phyloP scores from a whole-genome alignment of 1,139 yeast genomes.

The Diutina sp. region DNA sequence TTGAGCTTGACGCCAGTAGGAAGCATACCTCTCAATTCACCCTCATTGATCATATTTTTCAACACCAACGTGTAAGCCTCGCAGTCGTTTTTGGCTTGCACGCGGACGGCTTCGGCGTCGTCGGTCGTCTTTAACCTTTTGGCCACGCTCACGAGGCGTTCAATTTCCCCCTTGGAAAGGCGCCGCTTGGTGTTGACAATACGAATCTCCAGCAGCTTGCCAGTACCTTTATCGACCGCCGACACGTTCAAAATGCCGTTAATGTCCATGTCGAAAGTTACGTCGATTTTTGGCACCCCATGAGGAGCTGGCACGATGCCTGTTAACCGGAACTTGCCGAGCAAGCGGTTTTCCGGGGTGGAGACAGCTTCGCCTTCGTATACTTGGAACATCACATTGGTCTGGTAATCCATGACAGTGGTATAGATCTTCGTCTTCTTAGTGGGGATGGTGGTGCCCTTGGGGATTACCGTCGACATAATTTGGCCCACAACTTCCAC shows the following conservation, averaged over 20 bases:
- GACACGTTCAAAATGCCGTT: constrained; percentile 91
- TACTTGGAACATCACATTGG: constrained; percentile 91
- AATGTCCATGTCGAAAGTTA: constrained; percentile 88
- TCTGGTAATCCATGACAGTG: constrained; percentile 66
- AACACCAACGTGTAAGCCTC: constrained; percentile 1
- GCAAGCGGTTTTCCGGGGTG: constrained; percentile 88
- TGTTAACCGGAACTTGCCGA: constrained; percentile 90
- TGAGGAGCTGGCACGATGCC: constrained; percentile 98
- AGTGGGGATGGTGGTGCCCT: constrained; percentile 95
- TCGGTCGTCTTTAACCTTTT: constrained; percentile 85
- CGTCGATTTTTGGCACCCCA: constrained; percentile 96
- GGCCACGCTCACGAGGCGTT: constrained; percentile 90
- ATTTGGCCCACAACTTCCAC: constrained; percentile 97
- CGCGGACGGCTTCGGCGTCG: constrained; percentile 6
- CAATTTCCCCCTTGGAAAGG: constrained; percentile 83
- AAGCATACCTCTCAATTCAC: constrained; percentile 43
- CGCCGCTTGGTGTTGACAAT: constrained; percentile 97
- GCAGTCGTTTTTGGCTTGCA: background rate
- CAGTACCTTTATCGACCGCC: constrained; percentile 94
- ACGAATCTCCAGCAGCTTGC: constrained; percentile 74
- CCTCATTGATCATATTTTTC: constrained; percentile 8
- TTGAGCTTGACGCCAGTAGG: constrained; percentile 16
- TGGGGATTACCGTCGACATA: constrained; percentile 92
- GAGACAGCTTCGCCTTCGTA: constrained; percentile 96
- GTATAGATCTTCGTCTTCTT: constrained; percentile 95